A percentile compares a stretch with the other conserved stretches of the same genome.
Conservation (phyloP, 176 grass and related monocot species). For the Zea luxurians region DNA sequence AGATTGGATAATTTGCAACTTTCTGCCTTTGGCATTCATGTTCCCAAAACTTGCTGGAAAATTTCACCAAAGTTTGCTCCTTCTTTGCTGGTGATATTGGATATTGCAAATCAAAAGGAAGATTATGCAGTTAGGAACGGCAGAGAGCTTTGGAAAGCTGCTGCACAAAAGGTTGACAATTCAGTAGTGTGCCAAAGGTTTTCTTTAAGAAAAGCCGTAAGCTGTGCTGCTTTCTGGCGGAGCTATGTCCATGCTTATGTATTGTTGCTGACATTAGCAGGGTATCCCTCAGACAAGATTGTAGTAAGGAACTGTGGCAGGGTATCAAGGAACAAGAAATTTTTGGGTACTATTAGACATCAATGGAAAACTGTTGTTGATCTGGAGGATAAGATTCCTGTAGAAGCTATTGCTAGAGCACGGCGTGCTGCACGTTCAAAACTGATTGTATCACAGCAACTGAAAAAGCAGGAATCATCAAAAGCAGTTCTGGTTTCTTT, state of each 20-base stretch:
- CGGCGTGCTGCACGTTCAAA: constrained; percentile 60
- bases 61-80: constrained; percentile 53
- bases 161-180: constrained; percentile 42
- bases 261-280: constrained; percentile 56
- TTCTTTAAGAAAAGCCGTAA: constrained; percentile 52
- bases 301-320: constrained; percentile 44
- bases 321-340: constrained; percentile 49
- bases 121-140: constrained; percentile 51
- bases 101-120: constrained; percentile 56
- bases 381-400: constrained; percentile 71
- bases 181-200: constrained; percentile 28
- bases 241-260: constrained; percentile 66
- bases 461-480: constrained; percentile 43
- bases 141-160: constrained; percentile 64
- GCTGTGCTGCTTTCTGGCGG: constrained; percentile 57
- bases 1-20: constrained; percentile 57
- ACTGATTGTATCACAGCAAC: constrained; percentile 28
- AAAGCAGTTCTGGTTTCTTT: constrained; percentile 38
- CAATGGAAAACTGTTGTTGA: constrained; percentile 55
- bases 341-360: constrained; percentile 44
- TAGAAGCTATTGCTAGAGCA: constrained; percentile 68
- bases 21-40: constrained; percentile 56
- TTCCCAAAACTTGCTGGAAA: constrained; percentile 37
- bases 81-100: constrained; percentile 59
- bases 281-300: constrained; percentile 57